These are phyloP conservation scores for Tulasnella sp. DNA, from an alignment of 768 basidiomycete genomes.

Conservation along the genomic window DNA sequence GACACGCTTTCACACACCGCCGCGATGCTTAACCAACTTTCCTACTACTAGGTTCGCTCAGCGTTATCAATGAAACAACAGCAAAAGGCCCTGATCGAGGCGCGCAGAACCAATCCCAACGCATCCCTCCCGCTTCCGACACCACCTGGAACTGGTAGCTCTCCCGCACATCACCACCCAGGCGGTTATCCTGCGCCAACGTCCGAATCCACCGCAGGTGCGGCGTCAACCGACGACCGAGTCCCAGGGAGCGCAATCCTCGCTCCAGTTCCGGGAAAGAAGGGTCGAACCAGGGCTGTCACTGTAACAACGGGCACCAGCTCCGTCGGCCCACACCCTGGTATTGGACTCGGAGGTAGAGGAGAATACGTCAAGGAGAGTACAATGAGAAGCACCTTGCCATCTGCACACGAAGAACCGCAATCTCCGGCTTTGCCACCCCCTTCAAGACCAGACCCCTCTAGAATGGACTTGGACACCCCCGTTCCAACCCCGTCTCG, in stretches of 20 bases:
- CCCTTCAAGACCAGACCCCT: slow-evolving; percentile 3
- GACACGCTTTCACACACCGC: neutral
- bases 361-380: slow-evolving; percentile 8
- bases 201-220: neutral
- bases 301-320: slow-evolving; percentile 20
- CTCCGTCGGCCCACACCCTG: neutral
- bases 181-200: slow-evolving; percentile 3
- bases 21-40: neutral
- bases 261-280: neutral
- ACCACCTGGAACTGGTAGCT: slow-evolving; percentile 7
- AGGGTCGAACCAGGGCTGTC: slow-evolving; percentile 11
- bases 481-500: slow-evolving; percentile 6
- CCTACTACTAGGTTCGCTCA: slow-evolving; percentile 22
- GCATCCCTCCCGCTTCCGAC: slow-evolving; percentile 24
- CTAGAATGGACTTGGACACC: slow-evolving; percentile 7
- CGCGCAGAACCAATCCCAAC: slow-evolving; percentile 32
- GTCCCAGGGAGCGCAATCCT: neutral
- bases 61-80: slow-evolving; percentile 36
- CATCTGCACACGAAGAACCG: slow-evolving; percentile 8
- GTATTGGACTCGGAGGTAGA: neutral
- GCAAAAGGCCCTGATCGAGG: slow-evolving; percentile 36
- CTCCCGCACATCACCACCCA: neutral
- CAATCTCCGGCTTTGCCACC: neutral
- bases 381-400: slow-evolving; percentile 18
- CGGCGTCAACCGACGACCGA: neutral